These are phyloP conservation scores for Magnolia officinalis DNA, from an alignment of 164 flowering plant species.

Conservation along the genomic window DNA sequence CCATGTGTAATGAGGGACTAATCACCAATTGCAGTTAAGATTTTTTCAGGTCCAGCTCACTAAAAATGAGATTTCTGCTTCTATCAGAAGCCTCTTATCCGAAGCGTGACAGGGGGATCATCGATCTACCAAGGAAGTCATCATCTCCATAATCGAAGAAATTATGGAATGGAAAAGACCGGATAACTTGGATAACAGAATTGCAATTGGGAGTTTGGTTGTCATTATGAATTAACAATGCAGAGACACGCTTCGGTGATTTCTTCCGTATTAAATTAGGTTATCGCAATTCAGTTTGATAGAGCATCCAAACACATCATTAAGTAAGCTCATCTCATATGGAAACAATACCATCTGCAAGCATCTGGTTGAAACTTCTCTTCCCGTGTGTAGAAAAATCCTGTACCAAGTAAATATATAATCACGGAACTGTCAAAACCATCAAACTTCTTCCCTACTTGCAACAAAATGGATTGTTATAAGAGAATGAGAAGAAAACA, in stretches of 20 bases:
- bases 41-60: conserved; percentile 7
- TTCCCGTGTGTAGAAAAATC: conserved; percentile 50
- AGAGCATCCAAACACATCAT: background rate
- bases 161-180: too few species aligned
- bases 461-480: background rate
- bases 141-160: too few species aligned
- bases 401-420: conserved; percentile 26
- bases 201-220: background rate
- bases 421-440: background rate
- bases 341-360: conserved; percentile 62
- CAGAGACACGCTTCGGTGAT: background rate
- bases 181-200: too few species aligned
- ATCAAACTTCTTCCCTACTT: background rate
- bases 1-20: too few species aligned
- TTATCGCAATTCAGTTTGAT: background rate
- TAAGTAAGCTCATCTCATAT: background rate
- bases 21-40: too few species aligned
- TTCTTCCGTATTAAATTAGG: background rate
- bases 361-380: conserved; percentile 80
- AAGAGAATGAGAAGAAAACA: background rate
- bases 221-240: background rate
- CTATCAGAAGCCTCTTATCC: too few species aligned
- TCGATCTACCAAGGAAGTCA: too few species aligned
- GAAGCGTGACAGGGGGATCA: too few species aligned
- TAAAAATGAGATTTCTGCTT: too few species aligned